Evolutionary conservation across 768 basidiomycete species (phyloP).

Genomic region (Tylopilus rubrobrunneus): DNA sequence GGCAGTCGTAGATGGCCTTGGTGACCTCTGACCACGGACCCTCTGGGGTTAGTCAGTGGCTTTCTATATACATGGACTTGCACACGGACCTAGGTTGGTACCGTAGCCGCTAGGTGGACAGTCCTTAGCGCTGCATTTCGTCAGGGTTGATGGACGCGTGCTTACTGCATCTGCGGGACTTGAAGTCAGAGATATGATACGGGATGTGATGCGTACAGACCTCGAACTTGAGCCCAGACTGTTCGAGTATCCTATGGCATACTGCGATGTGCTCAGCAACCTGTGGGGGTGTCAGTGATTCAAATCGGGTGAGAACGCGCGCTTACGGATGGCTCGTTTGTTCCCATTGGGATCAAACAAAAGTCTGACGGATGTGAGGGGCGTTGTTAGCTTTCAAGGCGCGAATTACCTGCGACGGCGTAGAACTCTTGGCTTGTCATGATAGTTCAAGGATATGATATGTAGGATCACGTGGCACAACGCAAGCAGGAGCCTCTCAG

Average conservation of each 20-base stretch:
- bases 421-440: conserved; percentile 48
- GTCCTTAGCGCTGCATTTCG: conserved; percentile 33
- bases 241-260: conserved; percentile 78
- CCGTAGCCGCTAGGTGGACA: conserved; percentile 69
- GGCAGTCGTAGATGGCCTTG: conserved; percentile 87
- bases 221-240: conserved; percentile 79
- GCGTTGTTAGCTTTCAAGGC: neutral
- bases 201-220: conserved; percentile 35
- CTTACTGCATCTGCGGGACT: conserved; percentile 36
- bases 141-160: neutral
- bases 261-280: conserved; percentile 78
- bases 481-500: neutral
- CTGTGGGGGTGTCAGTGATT: conserved; percentile 26
- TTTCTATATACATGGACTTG: neutral
- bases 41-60: conserved; percentile 37
- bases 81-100: conserved; percentile 69
- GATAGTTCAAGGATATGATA: too few relatives aligned
- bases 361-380: conserved; percentile 52
- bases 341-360: conserved; percentile 85
- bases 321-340: conserved; percentile 63
- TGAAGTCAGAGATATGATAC: neutral
- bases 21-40: conserved; percentile 85
- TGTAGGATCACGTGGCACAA: neutral
- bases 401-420: conserved; percentile 67
- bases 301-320: neutral